A percentile compares a stretch with the other conserved stretches of the same genome.
Evolutionary conservation across 345 rosid species (phyloP).

Genomic region (Geranium brycei): DNA sequence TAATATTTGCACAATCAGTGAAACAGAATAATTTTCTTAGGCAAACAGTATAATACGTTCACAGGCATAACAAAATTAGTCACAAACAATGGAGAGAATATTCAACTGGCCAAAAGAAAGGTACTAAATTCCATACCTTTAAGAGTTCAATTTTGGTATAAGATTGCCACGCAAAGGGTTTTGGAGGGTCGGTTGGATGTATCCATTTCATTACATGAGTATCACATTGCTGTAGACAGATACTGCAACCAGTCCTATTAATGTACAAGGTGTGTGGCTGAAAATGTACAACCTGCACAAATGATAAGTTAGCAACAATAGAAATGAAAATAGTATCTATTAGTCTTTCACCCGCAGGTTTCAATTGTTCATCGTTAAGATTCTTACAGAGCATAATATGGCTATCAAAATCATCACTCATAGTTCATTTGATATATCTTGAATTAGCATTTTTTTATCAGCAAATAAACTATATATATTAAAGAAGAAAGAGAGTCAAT

Average conservation of each 20-base stretch:
- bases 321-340: not conserved
- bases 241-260: constrained; percentile 62
- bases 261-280: constrained; percentile 79
- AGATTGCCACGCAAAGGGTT: constrained; percentile 66
- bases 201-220: constrained; percentile 65
- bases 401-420: too few relatives aligned
- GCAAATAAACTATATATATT: too few relatives aligned
- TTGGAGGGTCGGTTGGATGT: constrained; percentile 78
- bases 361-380: not conserved
- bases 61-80: not conserved
- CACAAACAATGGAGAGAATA: not conserved
- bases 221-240: constrained; percentile 83
- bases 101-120: not conserved
- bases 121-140: constrained; percentile 38
- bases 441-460: too few relatives aligned
- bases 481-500: too few relatives aligned
- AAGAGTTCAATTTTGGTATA: constrained; percentile 49
- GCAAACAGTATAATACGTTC: not conserved
- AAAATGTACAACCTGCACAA: constrained; percentile 72
- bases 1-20: constrained; percentile 8
- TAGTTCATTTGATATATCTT: too few relatives aligned
- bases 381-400: not conserved
- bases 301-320: constrained; percentile 1
- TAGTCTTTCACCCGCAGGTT: not conserved
- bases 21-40: not conserved